Percentiles rank a stretch among this genome's conserved stretches.
Conservation (phyloP, 306 rosid species). For the Vicia faba region DNA sequence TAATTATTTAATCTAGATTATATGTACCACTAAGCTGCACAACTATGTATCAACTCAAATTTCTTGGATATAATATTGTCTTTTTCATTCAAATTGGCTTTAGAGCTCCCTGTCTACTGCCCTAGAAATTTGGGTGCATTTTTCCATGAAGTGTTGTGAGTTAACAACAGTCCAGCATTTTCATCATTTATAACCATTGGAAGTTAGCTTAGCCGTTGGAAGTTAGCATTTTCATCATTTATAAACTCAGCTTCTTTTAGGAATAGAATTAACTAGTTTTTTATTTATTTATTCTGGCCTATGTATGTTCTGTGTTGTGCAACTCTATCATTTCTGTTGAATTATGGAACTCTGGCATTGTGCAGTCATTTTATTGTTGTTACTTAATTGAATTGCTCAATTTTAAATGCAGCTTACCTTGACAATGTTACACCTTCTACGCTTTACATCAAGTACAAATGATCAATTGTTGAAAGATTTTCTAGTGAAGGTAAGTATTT, state of each 20-base stretch:
- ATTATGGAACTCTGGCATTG: conserved; percentile 24
- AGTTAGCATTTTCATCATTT: conserved; percentile 6
- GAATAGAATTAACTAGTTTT: neutral
- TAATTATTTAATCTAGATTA: neutral
- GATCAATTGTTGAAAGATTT: conserved; percentile 69
- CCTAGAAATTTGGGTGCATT: no score
- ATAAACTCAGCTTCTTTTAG: neutral
- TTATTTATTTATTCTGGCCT: neutral
- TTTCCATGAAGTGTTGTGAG: no score
- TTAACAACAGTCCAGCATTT: conserved; percentile 1
- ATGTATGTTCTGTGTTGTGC: conserved; percentile 7
- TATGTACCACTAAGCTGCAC: neutral
- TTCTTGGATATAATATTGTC: neutral
- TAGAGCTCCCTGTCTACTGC: no score
- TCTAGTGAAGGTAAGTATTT: conserved; percentile 69
- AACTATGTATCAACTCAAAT: conserved; percentile 3
- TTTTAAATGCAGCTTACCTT: conserved; percentile 67
- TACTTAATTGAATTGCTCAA: conserved; percentile 24
- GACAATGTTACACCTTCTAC: conserved; percentile 83
- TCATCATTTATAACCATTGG: neutral
- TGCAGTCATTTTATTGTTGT: conserved; percentile 10
- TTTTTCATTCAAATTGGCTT: no score
- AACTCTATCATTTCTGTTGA: conserved; percentile 19
- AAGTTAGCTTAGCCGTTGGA: conserved; percentile 1
- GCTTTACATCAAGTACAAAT: conserved; percentile 60